These are phyloP conservation scores for Vaccinium corymbosum DNA, from an alignment of 148 eudicot species.

Conservation along the genomic window DNA sequence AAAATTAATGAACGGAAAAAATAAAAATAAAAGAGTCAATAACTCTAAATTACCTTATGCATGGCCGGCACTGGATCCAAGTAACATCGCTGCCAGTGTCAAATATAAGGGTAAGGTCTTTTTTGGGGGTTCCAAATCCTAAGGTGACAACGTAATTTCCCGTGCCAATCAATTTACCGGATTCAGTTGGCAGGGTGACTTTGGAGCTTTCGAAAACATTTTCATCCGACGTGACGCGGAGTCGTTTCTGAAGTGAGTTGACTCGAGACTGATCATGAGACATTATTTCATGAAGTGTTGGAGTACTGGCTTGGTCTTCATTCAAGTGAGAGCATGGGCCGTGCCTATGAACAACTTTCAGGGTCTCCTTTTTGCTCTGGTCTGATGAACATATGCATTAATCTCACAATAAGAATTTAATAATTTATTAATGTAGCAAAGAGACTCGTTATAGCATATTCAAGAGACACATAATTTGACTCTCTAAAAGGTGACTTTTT, in stretches of 20 bases:
- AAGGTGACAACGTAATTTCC: constrained; percentile 57
- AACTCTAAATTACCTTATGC: constrained; percentile 20
- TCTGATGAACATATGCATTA: neutral
- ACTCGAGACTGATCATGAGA: constrained; percentile 53
- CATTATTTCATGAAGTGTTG: neutral
- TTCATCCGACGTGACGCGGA: constrained; percentile 10
- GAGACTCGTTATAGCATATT: too few relatives aligned
- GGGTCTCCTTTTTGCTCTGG: constrained; percentile 18
- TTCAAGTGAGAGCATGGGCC: constrained; percentile 52
- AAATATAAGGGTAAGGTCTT: constrained; percentile 51
- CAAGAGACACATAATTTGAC: too few relatives aligned
- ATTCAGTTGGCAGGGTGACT: constrained; percentile 43
- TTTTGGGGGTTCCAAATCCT: constrained; percentile 63
- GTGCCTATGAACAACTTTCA: constrained; percentile 53
- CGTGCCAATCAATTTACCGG: constrained; percentile 48
- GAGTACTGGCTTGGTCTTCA: constrained; percentile 17
- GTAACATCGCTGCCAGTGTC: constrained; percentile 58
- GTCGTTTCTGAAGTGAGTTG: constrained; percentile 42
- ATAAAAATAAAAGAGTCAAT: too few relatives aligned
- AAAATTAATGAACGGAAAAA: too few relatives aligned
- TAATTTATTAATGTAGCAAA: neutral
- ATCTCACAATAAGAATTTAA: neutral
- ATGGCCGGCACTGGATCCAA: constrained; percentile 64
- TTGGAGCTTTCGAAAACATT: neutral
- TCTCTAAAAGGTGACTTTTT: too few relatives aligned